Percentiles rank a stretch among this genome's conserved stretches.
phyloP scores from a whole-genome alignment of 345 rosid genomes.

The Bruguiera sexangula region DNA sequence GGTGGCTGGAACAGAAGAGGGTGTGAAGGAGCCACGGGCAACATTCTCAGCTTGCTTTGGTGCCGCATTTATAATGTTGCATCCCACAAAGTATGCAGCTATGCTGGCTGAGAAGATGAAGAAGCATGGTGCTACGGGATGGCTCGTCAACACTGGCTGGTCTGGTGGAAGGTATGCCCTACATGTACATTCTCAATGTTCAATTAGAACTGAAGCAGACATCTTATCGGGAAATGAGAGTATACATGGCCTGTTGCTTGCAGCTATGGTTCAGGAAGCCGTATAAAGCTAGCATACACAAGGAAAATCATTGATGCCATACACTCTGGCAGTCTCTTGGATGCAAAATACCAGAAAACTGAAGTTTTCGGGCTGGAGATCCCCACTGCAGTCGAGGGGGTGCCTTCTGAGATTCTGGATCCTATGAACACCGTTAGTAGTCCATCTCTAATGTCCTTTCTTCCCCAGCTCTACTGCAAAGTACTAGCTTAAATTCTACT shows the following conservation, averaged over 20 bases:
- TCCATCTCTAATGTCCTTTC: neutral
- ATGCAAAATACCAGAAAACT: constrained; percentile 65
- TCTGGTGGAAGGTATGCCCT: constrained; percentile 80
- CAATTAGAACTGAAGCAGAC: neutral
- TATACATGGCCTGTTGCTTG: constrained; percentile 18
- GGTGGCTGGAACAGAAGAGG: constrained; percentile 97
- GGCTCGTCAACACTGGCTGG: constrained; percentile 99
- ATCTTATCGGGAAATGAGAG: neutral
- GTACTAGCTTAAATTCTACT: neutral
- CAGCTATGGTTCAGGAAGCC: constrained; percentile 81
- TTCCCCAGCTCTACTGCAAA: neutral
- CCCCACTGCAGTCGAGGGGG: constrained; percentile 69
- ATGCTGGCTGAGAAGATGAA: constrained; percentile 97
- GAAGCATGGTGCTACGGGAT: constrained; percentile 90
- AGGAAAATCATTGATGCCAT: constrained; percentile 89
- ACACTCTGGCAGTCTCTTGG: constrained; percentile 72
- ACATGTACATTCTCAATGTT: neutral
- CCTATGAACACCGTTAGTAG: constrained; percentile 71
- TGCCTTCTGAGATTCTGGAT: constrained; percentile 81
- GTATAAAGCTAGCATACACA: constrained; percentile 80
- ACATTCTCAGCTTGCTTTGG: constrained; percentile 99
- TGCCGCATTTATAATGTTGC: constrained; percentile 95
- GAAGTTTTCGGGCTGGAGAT: constrained; percentile 80
- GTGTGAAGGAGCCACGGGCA: constrained; percentile 82
- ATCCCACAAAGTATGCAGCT: constrained; percentile 96